These are phyloP conservation scores for Hydnomerulius pinastri DNA, from an alignment of 768 basidiomycete species.

Conservation along the genomic window DNA sequence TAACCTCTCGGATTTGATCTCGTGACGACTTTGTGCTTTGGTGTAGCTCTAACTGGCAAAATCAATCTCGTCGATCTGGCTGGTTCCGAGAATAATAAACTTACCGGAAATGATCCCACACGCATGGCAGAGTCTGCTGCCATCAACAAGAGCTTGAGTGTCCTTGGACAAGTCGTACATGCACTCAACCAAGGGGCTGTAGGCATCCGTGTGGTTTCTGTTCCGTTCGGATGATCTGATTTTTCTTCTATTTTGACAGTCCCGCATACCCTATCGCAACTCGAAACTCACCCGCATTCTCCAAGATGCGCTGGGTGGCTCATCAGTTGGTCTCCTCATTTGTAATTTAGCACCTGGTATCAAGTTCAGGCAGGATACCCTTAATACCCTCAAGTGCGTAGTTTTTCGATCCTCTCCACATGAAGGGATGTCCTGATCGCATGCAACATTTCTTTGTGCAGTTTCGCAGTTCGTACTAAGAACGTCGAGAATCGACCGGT, in stretches of 20 bases:
- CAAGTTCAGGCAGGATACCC: conserved; percentile 83
- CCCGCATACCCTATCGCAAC: conserved; percentile 86
- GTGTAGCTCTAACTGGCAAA: conserved; percentile 66
- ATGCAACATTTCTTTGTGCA: conserved; percentile 24
- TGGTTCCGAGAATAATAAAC: conserved; percentile 90
- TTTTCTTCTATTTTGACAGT: conserved; percentile 36
- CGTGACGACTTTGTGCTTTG: background rate
- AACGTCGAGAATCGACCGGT: conserved; percentile 83
- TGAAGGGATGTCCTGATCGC: background rate
- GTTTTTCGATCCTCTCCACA: background rate
- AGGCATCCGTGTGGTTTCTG: conserved; percentile 19
- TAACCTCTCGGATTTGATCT: background rate
- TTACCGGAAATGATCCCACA: conserved; percentile 84
- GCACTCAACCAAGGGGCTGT: conserved; percentile 76
- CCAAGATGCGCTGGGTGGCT: conserved; percentile 88
- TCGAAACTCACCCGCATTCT: conserved; percentile 87
- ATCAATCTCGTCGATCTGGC: conserved; percentile 89
- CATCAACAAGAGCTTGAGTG: conserved; percentile 88
- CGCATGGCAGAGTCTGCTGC: conserved; percentile 88
- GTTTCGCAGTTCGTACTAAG: conserved; percentile 84
- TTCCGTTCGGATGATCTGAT: conserved; percentile 2
- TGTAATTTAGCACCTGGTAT: conserved; percentile 85
- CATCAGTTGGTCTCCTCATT: conserved; percentile 76
- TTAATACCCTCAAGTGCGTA: conserved; percentile 86
- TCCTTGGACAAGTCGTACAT: conserved; percentile 86